phyloP scores from a whole-genome alignment of 2,329 filamentous ascomycete species.

The Truncatella angustata region DNA sequence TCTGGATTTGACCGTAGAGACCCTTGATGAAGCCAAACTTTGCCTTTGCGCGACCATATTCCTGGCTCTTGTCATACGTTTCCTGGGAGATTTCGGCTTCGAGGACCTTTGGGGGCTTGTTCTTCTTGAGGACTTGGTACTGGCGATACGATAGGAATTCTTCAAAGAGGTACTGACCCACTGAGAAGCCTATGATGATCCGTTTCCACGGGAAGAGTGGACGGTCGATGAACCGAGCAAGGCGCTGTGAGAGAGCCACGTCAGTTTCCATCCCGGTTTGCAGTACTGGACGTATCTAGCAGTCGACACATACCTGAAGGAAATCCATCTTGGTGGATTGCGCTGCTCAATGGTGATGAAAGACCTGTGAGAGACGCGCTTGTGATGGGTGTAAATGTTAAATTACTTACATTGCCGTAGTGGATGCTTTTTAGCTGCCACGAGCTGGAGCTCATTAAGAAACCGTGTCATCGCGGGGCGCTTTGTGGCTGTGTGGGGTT shows the following conservation, averaged over 20 bases:
- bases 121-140: constrained; percentile 80
- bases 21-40: constrained; percentile 80
- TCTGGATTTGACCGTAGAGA: constrained; percentile 84
- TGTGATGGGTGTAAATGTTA: no score
- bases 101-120: constrained; percentile 79
- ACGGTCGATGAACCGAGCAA: constrained; percentile 84
- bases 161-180: constrained; percentile 89
- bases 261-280: constrained; percentile 1
- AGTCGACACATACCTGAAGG: constrained; percentile 1
- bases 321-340: neutral
- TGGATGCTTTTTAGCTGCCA: constrained; percentile 12
- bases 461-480: constrained; percentile 5
- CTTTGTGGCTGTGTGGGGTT: no score
- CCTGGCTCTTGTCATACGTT: constrained; percentile 93
- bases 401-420: no score
- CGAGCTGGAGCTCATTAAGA: constrained; percentile 15
- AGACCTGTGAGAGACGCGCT: neutral
- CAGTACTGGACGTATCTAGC: no score
- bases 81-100: constrained; percentile 84
- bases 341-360: constrained; percentile 2
- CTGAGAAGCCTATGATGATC: constrained; percentile 89
- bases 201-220: constrained; percentile 97
- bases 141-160: constrained; percentile 86
- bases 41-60: constrained; percentile 93
- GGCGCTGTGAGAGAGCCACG: constrained; percentile 46